Base-by-base conservation (phyloP, 163 green algal species). In the Prototheca cutis region DNA sequence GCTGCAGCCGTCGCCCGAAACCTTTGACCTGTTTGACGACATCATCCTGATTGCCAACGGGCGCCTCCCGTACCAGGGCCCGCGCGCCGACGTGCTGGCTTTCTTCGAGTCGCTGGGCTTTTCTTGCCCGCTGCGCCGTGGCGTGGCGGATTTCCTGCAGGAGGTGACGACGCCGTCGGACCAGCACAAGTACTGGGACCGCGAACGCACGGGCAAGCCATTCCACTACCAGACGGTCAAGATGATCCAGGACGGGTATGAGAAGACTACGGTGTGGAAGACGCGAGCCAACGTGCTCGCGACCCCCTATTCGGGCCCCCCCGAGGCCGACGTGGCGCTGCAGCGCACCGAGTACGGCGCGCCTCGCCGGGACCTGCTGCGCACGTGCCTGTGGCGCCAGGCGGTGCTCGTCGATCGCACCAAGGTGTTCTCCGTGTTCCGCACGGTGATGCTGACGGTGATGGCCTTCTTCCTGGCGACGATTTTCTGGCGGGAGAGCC, bases 91-190 rank as follows among this genome's bases (percentile, higher is more conserved):
- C 3, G 71, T 88, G 47, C 55, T 86, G 65, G 65, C 73, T 32
- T 94, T 92, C 71, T 93, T 94, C 56, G 48, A 66, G n/a, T 45
- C 29, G 24, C 55, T 88, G 55, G 86, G 86, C 13, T 92, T 88
- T 53, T 4, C 42, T 5, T 73, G 73, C 52, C 80, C 80, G 3
- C 49, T 54, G 10, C 68, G 78, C 15, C 87, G 88, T 59, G 85
- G 85, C 55, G 58, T 88, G 36, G 68, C 80, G 1, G 80, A 81
- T 55, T 94, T 86, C 49, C 61, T 90, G 72, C 73, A 85, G 60
- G 80, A 90, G 62, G 66, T 87, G n/a, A 78, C 76, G 21, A 87
- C 80, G 2, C 58, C 72, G 29, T 42, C 47, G 13, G 81, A 84
- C 62, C 64, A 82, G 70, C 39, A 58, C 48, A 71, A 71, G 40